Evolutionary conservation across 2,329 filamentous ascomycete species (phyloP), one percentile per base, ranked within the genome.

Genomic region (Pseudogymnoascus sp.): DNA sequence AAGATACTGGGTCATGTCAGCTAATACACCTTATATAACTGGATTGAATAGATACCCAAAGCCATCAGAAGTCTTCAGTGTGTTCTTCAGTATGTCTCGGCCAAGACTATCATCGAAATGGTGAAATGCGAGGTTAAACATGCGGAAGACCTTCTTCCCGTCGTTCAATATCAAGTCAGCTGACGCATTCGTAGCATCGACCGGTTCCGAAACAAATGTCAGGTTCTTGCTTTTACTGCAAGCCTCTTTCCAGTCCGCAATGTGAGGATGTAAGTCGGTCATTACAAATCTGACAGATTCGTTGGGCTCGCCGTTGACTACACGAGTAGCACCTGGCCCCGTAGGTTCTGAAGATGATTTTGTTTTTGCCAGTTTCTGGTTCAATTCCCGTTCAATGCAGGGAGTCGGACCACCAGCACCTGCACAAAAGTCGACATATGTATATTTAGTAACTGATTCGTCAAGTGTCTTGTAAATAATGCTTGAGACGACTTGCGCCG

Each of bases 91-190:
- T 31, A 91, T 87, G 7, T 79, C 77, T 25, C 72, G 75, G 0
- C 86, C 89, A 16, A 85, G 74, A 3, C 75, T 75, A 69, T 91
- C 86, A 65, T 85, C 81, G 68, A 92, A 92, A 75, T 92, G 89
- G 73, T 92, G 89, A 70, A 92, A 92, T 1, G 87, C 83, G 1
- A 91, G 78, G 71, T 87, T 89, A 73, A 89, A 92, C 60, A 91
- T 75, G 4, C 89, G 79, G 71, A 91, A 88, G 21, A 89, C 77
- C 50, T 77, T 81, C 70, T 79, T 81, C 3, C 75, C 76, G 10
- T 74, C 71, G 5, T 67, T 70, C 16, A 53, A 31, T 28, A 53
- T 67, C 69, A 56, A 82, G 74, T 79, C 74, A 33, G 74, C 69
- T n/a, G 86, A 83, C 1, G 83, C 84, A 60, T 79, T 75, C 10